A percentile compares a stretch with the other conserved stretches of the same genome.
These are phyloP conservation scores for Lipomyces chichibuensis DNA, from an alignment of 805 yeast genomes.

Conservation along the genomic window DNA sequence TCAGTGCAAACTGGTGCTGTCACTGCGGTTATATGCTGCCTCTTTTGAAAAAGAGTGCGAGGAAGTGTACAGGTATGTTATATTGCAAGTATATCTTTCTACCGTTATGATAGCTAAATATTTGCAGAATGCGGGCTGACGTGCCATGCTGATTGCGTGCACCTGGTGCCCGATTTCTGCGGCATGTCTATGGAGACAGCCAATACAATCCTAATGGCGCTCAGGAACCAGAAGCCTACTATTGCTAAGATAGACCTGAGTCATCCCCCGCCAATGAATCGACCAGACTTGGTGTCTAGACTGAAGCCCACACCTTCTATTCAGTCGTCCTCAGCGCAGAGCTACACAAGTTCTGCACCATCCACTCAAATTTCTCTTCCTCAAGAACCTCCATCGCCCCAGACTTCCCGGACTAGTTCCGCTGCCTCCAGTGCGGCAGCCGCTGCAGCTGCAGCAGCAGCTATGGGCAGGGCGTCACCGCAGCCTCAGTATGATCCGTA, in stretches of 20 bases:
- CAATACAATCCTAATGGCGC: slow-evolving; percentile 80
- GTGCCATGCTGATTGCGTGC: slow-evolving; percentile 92
- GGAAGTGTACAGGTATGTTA: slow-evolving; percentile 53
- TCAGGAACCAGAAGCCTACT: slow-evolving; percentile 28
- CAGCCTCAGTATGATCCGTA: background rate
- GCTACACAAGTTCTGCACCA: background rate
- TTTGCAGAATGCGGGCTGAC: slow-evolving; percentile 77
- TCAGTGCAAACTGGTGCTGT: slow-evolving; percentile 99
- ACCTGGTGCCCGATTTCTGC: slow-evolving; percentile 95
- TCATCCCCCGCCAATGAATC: slow-evolving; percentile 5
- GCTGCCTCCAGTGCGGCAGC: slow-evolving; percentile 5
- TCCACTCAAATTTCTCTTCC: slow-evolving; percentile 2
- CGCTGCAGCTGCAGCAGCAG: slow-evolving; percentile 12
- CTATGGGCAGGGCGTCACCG: slow-evolving; percentile 6
- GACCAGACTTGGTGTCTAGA: background rate
- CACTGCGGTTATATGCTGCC: slow-evolving; percentile 98
- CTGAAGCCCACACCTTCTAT: background rate
- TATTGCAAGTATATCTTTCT: background rate
- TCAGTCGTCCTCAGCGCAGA: background rate
- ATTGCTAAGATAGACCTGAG: background rate
- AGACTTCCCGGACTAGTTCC: background rate
- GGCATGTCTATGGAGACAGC: slow-evolving; percentile 99
- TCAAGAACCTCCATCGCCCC: background rate
- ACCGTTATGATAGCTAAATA: slow-evolving; percentile 39
- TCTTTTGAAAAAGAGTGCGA: slow-evolving; percentile 88